Evolutionary conservation across 257 asterid genomes (phyloP).

Genomic region (Solanum virginianum): DNA sequence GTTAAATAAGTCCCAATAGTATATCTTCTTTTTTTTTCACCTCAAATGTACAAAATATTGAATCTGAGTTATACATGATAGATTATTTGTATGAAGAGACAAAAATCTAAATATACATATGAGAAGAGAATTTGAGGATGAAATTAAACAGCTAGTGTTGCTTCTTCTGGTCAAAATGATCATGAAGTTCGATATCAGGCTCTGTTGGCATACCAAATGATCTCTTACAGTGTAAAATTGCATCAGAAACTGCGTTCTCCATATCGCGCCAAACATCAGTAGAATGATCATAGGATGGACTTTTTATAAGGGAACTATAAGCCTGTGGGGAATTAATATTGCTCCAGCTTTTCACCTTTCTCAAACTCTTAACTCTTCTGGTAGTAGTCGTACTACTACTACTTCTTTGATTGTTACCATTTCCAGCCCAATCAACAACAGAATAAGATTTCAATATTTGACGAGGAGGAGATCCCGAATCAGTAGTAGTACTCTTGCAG

Average conservation of each 20-base stretch:
- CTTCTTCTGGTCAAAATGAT: not conserved
- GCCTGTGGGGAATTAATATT: slow-evolving; percentile 16
- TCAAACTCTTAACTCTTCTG: not conserved
- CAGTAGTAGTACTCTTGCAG: not conserved
- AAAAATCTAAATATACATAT: not conserved
- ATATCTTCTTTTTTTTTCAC: not conserved
- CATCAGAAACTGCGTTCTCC: slow-evolving; percentile 50
- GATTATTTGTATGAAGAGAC: not conserved
- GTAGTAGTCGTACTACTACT: not conserved
- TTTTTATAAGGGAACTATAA: slow-evolving; percentile 13
- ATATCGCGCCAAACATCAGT: slow-evolving; percentile 22
- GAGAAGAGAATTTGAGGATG: not conserved
- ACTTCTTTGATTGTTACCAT: not conserved
- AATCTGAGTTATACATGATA: not conserved
- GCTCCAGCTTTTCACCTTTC: slow-evolving; percentile 22
- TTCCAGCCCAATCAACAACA: slow-evolving; percentile 8
- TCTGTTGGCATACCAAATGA: slow-evolving; percentile 32
- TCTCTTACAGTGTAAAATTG: slow-evolving; percentile 53
- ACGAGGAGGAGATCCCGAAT: slow-evolving; percentile 22
- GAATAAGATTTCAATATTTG: slow-evolving; percentile 13
- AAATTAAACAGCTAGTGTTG: not conserved
- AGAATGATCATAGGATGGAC: slow-evolving; percentile 5
- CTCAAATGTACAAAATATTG: not conserved
- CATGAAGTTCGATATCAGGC: not conserved
- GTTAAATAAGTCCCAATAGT: not conserved